Conservation (phyloP, 2,329 filamentous ascomycete genomes). For the Colletotrichum graminicola region DNA sequence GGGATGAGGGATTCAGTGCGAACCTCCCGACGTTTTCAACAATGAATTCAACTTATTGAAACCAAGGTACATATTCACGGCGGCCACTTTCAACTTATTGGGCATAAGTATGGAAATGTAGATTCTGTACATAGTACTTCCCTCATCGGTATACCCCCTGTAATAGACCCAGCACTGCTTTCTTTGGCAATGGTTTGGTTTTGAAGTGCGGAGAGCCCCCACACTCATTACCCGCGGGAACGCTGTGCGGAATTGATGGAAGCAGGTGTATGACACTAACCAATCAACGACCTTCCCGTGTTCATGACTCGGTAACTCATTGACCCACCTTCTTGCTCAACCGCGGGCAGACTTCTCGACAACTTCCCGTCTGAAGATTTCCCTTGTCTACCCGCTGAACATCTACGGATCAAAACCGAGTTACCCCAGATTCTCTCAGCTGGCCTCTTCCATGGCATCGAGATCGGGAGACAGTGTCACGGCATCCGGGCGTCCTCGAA, state of each 20-base stretch:
- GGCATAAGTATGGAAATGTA: not conserved
- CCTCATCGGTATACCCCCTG: not conserved
- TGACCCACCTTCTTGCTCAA: not conserved
- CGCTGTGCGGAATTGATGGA: not conserved
- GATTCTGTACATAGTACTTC: not conserved
- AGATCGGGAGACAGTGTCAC: conserved; percentile 9
- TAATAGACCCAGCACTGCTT: not conserved
- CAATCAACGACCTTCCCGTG: conserved; percentile 24
- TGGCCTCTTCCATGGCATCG: conserved; percentile 13
- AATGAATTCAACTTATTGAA: not conserved
- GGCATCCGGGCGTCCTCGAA: conserved; percentile 43
- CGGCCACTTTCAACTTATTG: not conserved
- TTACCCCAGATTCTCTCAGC: not conserved
- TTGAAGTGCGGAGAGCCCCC: not conserved
- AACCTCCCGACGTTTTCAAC: not conserved
- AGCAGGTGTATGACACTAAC: not conserved
- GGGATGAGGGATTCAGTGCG: not conserved
- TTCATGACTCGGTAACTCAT: not conserved
- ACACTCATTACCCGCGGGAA: conserved; percentile 6
- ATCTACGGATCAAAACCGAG: conserved; percentile 1
- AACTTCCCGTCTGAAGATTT: conserved; percentile 10
- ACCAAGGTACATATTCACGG: too few relatives aligned
- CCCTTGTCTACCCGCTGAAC: not conserved
- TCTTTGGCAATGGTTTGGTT: not conserved
- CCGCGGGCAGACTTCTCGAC: conserved; percentile 9